Evolutionary conservation across 257 asterid species (phyloP), one percentile per base, ranked within the genome.

Genomic region (Craterostigma plantagineum): DNA sequence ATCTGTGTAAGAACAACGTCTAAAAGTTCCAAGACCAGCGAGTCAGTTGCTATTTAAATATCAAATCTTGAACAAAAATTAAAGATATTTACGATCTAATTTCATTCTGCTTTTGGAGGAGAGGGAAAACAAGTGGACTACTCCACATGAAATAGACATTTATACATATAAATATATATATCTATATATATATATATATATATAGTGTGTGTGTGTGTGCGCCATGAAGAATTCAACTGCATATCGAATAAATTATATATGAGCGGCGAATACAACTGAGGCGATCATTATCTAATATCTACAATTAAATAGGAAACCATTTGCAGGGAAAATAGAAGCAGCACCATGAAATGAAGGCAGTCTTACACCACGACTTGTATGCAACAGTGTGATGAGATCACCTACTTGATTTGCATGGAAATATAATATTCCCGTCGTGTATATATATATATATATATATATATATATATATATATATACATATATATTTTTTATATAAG

Each of bases 281-380:
- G 30, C 30, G 30, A 23, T 23, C 2, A 69, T 35, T 12, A 51
- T 61, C 44, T 49, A 48, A 42, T n/a, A 38, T 18, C 42, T 37
- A 47, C 14, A 39, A 60, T 58, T 63, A 50, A 42, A 60, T 67
- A 64, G 69, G 46, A 56, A 45, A 1, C 63, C 17, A 75, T 37
- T 71, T 75, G 82, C 65, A 64, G 79, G 77, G 54, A 62, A 53
- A 58, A 59, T 62, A 52, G 79, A 61, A 82, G 63, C 83, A 70
- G 63, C 69, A 49, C 30, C 23, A 58, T 40, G 16, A 66, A 49
- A 59, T 34, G 51, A 23, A 23, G 30, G 30, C 6, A 23, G 30
- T 53, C 51, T 49, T 43, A 60, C 52, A 42, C 45, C n/a, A 40
- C 33, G 56, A 59, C 52, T 23, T 6, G 30, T 23, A 23, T 23